Percentiles rank a stretch among this genome's conserved stretches.
Evolutionary conservation across 2,329 filamentous ascomycete species (phyloP).

Genomic region (Dactylellina leptospora): DNA sequence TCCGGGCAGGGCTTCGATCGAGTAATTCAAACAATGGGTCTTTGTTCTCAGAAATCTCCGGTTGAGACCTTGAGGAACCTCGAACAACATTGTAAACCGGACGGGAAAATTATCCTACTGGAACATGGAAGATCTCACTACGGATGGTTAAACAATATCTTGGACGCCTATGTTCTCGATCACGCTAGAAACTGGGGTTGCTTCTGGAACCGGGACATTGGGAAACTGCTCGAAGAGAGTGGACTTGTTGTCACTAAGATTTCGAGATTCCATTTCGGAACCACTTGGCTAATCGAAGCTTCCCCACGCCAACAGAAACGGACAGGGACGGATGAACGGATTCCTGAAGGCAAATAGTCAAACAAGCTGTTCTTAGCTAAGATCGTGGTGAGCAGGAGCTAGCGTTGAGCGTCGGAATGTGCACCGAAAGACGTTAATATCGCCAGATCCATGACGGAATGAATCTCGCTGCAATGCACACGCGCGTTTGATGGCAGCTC

Average conservation of each 20-base stretch:
- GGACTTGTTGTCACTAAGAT: conserved; percentile 56
- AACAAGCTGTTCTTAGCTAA: conserved; percentile 44
- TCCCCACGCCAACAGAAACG: conserved; percentile 52
- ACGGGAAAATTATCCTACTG: conserved; percentile 56
- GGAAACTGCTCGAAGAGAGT: conserved; percentile 55
- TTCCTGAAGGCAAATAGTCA: conserved; percentile 48
- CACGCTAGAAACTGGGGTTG: conserved; percentile 58
- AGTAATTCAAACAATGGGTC: conserved; percentile 56
- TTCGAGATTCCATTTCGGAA: conserved; percentile 57
- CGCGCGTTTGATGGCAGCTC: conserved; percentile 13
- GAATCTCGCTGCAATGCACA: conserved; percentile 12
- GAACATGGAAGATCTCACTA: conserved; percentile 57
- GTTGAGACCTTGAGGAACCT: conserved; percentile 55
- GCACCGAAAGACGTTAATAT: conserved; percentile 12
- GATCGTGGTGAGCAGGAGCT: conserved; percentile 40
- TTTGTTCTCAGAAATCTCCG: conserved; percentile 57
- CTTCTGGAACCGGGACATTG: conserved; percentile 58
- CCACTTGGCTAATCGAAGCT: conserved; percentile 58
- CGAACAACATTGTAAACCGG: conserved; percentile 54
- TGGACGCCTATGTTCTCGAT: conserved; percentile 56
- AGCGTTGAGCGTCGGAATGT: conserved; percentile 11
- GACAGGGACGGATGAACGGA: conserved; percentile 31
- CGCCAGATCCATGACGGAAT: conserved; percentile 30
- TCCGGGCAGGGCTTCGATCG: conserved; percentile 54
- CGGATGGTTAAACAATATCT: conserved; percentile 55